Percentiles rank a stretch among this genome's conserved stretches.
These are phyloP conservation scores for Lepiota brunneoincarnata DNA, from an alignment of 768 basidiomycete species.

Conservation along the genomic window DNA sequence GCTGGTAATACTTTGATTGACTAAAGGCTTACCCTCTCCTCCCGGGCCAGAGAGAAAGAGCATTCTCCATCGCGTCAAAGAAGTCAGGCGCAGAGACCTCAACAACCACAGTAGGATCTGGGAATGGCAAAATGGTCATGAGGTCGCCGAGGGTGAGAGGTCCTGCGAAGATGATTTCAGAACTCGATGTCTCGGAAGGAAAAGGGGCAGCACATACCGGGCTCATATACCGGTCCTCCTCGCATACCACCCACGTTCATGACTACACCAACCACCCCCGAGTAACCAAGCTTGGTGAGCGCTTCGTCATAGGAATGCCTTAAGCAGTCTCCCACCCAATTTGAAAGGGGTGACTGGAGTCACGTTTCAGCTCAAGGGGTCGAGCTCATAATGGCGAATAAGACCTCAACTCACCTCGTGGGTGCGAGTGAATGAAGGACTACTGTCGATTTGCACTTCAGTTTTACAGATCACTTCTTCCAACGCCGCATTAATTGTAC, in stretches of 20 bases:
- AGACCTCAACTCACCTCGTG: too few species aligned
- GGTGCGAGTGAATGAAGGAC: too few species aligned
- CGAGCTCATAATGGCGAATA: background rate
- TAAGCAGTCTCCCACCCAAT: constrained; percentile 2
- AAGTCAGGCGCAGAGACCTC: background rate
- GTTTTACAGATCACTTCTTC: too few species aligned
- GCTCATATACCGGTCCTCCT: background rate
- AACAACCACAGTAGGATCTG: background rate
- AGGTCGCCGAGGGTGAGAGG: background rate
- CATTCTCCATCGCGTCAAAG: too few species aligned
- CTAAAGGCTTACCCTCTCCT: too few species aligned
- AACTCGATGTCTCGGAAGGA: too few species aligned
- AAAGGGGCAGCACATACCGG: background rate
- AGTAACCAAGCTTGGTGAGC: background rate
- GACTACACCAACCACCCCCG: background rate
- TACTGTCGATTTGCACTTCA: too few species aligned
- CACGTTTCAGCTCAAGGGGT: background rate
- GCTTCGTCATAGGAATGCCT: constrained; percentile 1
- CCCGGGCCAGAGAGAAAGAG: too few species aligned
- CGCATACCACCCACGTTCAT: background rate
- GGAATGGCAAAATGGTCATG: background rate
- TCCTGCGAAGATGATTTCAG: background rate
- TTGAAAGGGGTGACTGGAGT: background rate
- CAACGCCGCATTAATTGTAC: too few species aligned
- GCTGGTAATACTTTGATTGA: too few species aligned